Evolutionary conservation across 2,329 filamentous ascomycete genomes (phyloP), one percentile per base, ranked within the genome.

Genomic region (Colletotrichum karsti): DNA sequence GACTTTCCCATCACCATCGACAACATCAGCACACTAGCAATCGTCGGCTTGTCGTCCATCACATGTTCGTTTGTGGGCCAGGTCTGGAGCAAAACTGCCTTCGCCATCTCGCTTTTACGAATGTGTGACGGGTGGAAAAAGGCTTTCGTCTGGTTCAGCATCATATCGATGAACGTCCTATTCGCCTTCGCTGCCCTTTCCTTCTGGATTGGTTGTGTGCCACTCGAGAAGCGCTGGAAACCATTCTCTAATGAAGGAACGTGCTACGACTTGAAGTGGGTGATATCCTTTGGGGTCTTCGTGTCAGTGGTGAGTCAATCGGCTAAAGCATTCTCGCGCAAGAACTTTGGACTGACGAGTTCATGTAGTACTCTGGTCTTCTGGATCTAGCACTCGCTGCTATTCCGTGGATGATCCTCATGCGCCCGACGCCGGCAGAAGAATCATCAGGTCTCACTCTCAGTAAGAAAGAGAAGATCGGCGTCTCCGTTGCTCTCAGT

Each of bases 61-160:
- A 74, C 22, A 65, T 76, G 41, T 74, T 77, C 20, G 73, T 81
- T 42, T 60, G 79, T 22, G 74, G 75, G 5, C 73, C 79, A 37
- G 8, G 74, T 75, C 13, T 80, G 75, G 77, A 79, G 77, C 67
- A 82, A 82, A 67, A 80, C 79, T 0, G 80, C 80, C 2, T 80
- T 82, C 46, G 78, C 77, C 8, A 57, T 80, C 4, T 79, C 78
- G 4, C 71, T 80, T 4, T 70, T 78, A 9, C 73, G 76, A 4
- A 71, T 80, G 30, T 73, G 73, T 6, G 69, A 74, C 7, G 74
- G 75, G 4, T 70, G 70, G 61, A 71, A 74, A 42, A 74, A 72
- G 37, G 53, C 53, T 4, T 60, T 75, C 8, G 71, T 81, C n/a
- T 78, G 77, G 73, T 73, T 75, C 56, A 69, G 77, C 59, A 77